These are phyloP conservation scores for Chrysanthemum lavandulifolium DNA, from an alignment of 129 eudicot genomes.

Conservation along the genomic window DNA sequence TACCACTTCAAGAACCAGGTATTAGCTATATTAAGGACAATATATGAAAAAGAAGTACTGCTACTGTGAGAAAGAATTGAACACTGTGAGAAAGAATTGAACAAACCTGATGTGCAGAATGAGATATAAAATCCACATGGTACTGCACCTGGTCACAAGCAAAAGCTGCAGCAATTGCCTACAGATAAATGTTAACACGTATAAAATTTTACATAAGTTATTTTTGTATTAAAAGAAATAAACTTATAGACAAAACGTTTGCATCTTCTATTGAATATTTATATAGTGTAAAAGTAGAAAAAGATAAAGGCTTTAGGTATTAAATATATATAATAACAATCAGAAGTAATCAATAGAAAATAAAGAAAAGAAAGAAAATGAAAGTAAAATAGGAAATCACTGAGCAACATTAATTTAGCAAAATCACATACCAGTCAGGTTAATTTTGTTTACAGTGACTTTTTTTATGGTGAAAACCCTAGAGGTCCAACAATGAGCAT, in stretches of 20 bases:
- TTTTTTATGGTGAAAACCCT: too few species aligned
- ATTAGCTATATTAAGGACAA: neutral
- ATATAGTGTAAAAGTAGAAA: too few species aligned
- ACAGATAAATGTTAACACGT: constrained; percentile 1
- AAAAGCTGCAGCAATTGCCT: constrained; percentile 90
- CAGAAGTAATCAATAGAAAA: too few species aligned
- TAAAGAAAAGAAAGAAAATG: neutral
- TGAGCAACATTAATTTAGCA: neutral
- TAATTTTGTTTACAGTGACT: neutral
- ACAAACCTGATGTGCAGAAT: constrained; percentile 86
- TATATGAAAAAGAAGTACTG: neutral
- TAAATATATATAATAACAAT: too few species aligned
- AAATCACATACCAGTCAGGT: neutral
- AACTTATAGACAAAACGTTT: too few species aligned
- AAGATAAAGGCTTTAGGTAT: too few species aligned
- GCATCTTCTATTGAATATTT: too few species aligned
- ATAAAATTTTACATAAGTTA: neutral
- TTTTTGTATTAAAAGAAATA: too few species aligned
- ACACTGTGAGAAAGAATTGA: constrained; percentile 7
- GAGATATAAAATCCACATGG: constrained; percentile 68
- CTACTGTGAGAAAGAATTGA: too few species aligned
- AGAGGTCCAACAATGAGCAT: too few species aligned
- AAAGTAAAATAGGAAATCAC: constrained; percentile 7
- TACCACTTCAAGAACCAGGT: neutral
- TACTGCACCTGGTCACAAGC: constrained; percentile 69